Conservation (phyloP, 768 basidiomycete species). For the Tephrocybe sp. region DNA sequence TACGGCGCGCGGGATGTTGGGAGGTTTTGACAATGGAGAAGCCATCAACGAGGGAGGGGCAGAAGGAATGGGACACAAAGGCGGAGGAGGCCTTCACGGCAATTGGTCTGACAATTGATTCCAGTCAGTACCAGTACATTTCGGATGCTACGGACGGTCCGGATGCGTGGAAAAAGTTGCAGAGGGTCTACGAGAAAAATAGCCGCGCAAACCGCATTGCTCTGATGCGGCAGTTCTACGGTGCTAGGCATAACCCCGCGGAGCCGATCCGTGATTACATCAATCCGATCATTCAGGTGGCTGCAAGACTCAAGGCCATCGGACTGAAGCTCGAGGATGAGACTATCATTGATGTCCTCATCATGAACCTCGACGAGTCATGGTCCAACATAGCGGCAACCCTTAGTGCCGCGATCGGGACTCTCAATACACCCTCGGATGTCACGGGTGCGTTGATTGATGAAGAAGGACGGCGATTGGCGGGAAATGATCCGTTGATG, state of each 20-base stretch:
- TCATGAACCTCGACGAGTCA: constrained; percentile 1
- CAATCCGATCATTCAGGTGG: background rate
- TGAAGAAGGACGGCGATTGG: background rate
- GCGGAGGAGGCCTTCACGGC: constrained; percentile 17
- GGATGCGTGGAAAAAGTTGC: constrained; percentile 6
- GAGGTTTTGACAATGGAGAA: constrained; percentile 2
- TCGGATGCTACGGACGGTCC: constrained; percentile 7
- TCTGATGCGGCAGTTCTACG: constrained; percentile 21
- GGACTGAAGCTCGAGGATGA: background rate
- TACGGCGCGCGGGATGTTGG: constrained; percentile 10
- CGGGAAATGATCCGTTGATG: no score
- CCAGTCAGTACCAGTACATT: constrained; percentile 20
- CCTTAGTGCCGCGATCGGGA: background rate
- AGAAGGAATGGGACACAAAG: constrained; percentile 5
- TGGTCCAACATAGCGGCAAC: background rate
- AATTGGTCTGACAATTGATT: constrained; percentile 19
- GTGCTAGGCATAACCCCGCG: background rate
- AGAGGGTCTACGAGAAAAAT: constrained; percentile 21
- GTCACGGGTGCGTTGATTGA: background rate
- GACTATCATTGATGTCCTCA: constrained; percentile 3
- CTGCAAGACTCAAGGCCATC: background rate
- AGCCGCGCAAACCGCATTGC: constrained; percentile 19
- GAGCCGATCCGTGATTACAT: background rate
- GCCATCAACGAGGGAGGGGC: background rate
- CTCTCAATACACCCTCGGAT: background rate